phyloP scores from a whole-genome alignment of 75 land plant genomes.

The Selaginella tamariscina region DNA sequence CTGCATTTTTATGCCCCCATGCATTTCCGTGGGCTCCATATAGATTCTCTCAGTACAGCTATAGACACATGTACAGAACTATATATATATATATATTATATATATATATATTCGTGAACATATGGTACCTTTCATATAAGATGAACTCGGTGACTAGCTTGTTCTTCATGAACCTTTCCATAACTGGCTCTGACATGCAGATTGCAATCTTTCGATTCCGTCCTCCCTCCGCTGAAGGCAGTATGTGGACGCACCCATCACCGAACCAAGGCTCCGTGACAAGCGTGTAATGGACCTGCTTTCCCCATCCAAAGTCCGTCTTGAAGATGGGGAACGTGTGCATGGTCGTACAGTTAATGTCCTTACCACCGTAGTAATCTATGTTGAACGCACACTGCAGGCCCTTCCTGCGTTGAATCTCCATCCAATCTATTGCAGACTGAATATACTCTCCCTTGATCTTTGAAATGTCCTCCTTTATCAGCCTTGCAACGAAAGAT shows the following conservation, averaged over 20 bases:
- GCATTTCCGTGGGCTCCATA: too few species aligned
- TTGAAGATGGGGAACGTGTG: not conserved
- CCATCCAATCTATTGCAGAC: constrained; percentile 9
- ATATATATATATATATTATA: too few species aligned
- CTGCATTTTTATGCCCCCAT: too few species aligned
- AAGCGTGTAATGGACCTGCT: not conserved
- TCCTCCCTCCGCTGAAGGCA: not conserved
- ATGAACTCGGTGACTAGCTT: too few species aligned
- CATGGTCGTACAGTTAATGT: not conserved
- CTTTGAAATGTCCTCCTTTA: not conserved
- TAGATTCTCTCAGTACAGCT: too few species aligned
- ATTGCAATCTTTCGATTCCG: too few species aligned
- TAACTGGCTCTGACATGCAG: too few species aligned
- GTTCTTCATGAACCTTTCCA: too few species aligned
- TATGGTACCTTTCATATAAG: too few species aligned
- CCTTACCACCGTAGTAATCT: not conserved
- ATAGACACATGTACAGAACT: too few species aligned
- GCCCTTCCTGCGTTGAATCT: not conserved
- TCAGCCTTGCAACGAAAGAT: not conserved
- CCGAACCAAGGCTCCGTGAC: not conserved
- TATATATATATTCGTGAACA: too few species aligned
- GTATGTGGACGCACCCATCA: not conserved
- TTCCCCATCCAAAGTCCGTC: not conserved
- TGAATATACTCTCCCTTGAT: not conserved
- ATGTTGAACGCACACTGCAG: not conserved